Conservation (phyloP, 2,329 filamentous ascomycete species). For the Talaromyces verruculosus region DNA sequence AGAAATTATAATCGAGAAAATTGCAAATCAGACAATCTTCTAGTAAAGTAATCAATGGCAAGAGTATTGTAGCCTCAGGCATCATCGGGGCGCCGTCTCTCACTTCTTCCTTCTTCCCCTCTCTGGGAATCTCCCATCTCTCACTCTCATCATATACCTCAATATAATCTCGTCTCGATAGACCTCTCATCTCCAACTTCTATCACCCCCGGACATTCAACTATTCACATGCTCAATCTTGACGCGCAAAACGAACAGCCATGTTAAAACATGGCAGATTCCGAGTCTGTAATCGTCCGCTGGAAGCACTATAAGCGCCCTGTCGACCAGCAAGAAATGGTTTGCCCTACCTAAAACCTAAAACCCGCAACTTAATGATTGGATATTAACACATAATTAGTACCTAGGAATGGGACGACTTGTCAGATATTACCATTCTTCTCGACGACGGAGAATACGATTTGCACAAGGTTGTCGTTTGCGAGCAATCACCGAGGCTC, state of each 20-base stretch:
- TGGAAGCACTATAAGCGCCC: background rate
- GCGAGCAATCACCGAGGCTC: background rate
- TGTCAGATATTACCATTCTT: background rate
- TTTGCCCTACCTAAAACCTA: background rate
- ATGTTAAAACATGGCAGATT: background rate
- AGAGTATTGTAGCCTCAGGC: too few relatives aligned
- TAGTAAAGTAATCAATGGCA: too few relatives aligned
- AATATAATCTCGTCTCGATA: background rate
- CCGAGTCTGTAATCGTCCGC: background rate
- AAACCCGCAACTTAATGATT: background rate
- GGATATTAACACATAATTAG: background rate
- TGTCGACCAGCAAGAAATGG: background rate
- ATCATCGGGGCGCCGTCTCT: too few relatives aligned
- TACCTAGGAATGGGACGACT: background rate
- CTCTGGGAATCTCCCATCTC: background rate
- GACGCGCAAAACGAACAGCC: too few relatives aligned
- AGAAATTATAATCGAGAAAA: too few relatives aligned
- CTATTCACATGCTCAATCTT: too few relatives aligned
- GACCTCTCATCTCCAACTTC: background rate
- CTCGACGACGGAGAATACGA: background rate
- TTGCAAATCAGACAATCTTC: too few relatives aligned
- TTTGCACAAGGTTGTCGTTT: background rate
- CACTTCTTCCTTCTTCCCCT: background rate
- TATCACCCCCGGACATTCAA: too few relatives aligned
- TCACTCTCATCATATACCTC: too few relatives aligned